phyloP scores from a whole-genome alignment of 2,329 filamentous ascomycete species.

The Chaetomium strumarium region DNA sequence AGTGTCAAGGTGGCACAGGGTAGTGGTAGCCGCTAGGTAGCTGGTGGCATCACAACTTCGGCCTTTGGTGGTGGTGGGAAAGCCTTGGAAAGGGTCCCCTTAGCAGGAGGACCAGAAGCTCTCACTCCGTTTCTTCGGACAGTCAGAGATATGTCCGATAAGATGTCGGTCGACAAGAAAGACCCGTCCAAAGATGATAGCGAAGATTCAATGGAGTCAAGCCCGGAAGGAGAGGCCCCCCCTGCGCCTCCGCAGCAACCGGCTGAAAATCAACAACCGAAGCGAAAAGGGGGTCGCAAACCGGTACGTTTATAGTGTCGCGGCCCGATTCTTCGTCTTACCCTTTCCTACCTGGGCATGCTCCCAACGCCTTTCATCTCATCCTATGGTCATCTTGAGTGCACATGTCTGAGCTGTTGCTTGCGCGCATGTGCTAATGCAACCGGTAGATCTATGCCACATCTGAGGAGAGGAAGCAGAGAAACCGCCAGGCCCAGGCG shows the following conservation, averaged over 20 bases:
- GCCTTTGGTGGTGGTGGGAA: background rate
- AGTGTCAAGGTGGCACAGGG: conserved; percentile 6
- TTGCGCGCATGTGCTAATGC: conserved; percentile 16
- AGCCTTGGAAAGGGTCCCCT: background rate
- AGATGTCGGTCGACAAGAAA: conserved; percentile 61
- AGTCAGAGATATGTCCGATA: conserved; percentile 54
- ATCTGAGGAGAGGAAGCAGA: conserved; percentile 95
- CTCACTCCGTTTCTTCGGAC: background rate
- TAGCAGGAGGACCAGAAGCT: background rate
- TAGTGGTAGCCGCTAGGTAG: conserved; percentile 9
- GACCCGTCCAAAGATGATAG: conserved; percentile 52
- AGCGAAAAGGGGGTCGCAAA: conserved; percentile 96
- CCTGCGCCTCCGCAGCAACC: conserved; percentile 36
- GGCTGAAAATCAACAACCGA: conserved; percentile 61
- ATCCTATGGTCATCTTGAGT: conserved; percentile 7
- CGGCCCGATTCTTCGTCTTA: conserved; percentile 4
- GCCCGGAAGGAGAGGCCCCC: conserved; percentile 50
- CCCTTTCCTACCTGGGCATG: background rate
- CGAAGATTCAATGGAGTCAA: conserved; percentile 56
- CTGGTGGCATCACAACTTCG: background rate
- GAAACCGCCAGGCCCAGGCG: conserved; percentile 93
- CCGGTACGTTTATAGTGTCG: conserved; percentile 57
- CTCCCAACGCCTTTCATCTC: background rate
- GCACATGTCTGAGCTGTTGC: background rate
- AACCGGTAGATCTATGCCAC: conserved; percentile 83